Base-by-base conservation (phyloP, 2,329 filamentous ascomycete species). In the Dothiorella sarmentorum region DNA sequence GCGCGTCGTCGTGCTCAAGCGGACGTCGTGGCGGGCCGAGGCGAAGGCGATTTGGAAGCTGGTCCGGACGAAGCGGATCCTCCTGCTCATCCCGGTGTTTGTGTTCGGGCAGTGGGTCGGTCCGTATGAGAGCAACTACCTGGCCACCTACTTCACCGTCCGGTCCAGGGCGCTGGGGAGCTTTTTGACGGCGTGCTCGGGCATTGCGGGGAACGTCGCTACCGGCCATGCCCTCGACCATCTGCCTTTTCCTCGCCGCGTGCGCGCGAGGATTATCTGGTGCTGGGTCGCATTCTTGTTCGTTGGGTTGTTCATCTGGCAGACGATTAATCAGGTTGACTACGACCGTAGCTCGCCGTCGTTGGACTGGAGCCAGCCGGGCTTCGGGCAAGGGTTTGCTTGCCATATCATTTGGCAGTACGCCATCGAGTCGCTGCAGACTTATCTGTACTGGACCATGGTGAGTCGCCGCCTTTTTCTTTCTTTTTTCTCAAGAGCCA, bases 111-210 rank as follows among this genome's bases (percentile, higher is more conserved):
- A 79, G 60, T 82, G 80, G 75, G 81, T 80, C 61, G 67, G 65
- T 27, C 79, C 78, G 0, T 82, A 82, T 18, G 69, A 79, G 24
- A 78, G 79, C 9, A 81, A 80, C 13, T 82, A 82, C 63, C 71
- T 82, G 17, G 78, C 79, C 11, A 77, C 74, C 26, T 82, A 82
- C 68, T 81, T 81, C 62, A 79, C 77, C 4, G 79, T 82, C 2
- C 74, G 80, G 2, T 69, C 79, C 0, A 69, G 79, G 3, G 76
- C 78, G 1, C 68, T 82, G 1, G 76, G 75, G 1, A 73, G 77
- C 0, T 62, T 82, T 38, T 73, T 72, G 45, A 49, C 45, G 17
- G 45, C 45, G 3, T 49, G 45, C 45, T 49, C 45, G 17, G 45
- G 45, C 18, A 49, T 49, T 29, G 35, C 27, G 2, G 45, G 45